Evolutionary conservation across 116 monocot species (phyloP), one percentile per base, ranked within the genome.

Genomic region (Zostera marina): DNA sequence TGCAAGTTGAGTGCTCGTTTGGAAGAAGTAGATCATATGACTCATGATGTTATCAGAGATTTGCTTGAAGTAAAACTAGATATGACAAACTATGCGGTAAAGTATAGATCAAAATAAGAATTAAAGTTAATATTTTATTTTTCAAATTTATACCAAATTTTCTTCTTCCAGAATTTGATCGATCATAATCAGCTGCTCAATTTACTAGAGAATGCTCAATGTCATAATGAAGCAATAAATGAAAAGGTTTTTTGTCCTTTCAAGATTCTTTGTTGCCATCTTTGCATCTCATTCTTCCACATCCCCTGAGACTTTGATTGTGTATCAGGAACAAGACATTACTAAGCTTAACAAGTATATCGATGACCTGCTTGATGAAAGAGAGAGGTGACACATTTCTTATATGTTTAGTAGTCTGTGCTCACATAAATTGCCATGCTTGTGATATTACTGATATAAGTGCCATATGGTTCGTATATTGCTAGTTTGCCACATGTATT

Each of bases 11-110:
- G 51, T 64, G 69, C 87, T 70, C 74, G 82, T 68, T 58, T 87
- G 56, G 87, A 76, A 41, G 70, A 70, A 24, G 82, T 74, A 26
- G 82, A 87, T 43, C 82, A 67, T 68, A 87, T 87, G 87, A 82
- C 87, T 16, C 87, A 87, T 62, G 87, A 87, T 70, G 76, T 82
- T 20, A 79, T 87, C 41, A 76, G 87, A 55, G 87, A 87, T 52
- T 64, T 87, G 61, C 71, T 87, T 67, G 87, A 78, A 24, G 73
- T 87, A 53, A 87, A 82, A 73, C 52, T 82, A 60, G 79, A 87
- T 54, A 79, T 87, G 73, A 77, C 70, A 32, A 79, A 74, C 53
- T 82, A 82, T 68, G 74, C 82, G 54, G 87, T 87, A 79, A 79
- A 82, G 82, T 71, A 49, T 41, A 15, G 19, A 12, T 10, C 12